These are phyloP conservation scores for Dothideomycetes sp. DNA, from an alignment of 2,329 filamentous ascomycete species.

Conservation along the genomic window DNA sequence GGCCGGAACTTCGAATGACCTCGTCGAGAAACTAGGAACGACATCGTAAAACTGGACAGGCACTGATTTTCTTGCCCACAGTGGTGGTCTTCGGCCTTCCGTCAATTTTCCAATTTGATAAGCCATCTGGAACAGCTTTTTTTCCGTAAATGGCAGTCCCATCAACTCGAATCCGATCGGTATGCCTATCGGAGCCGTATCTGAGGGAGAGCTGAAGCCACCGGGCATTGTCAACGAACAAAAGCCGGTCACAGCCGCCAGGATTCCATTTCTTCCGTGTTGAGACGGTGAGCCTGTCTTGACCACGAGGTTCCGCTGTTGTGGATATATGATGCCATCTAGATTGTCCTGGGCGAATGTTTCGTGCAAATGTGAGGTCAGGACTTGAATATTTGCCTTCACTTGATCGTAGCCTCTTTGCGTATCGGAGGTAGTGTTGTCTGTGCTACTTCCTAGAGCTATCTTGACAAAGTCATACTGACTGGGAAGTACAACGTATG, in stretches of 20 bases:
- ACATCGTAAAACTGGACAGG: conserved; percentile 31
- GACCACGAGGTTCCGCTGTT: conserved; percentile 56
- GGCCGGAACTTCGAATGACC: conserved; percentile 33
- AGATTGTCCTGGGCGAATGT: conserved; percentile 44
- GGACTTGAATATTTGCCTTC: conserved; percentile 41
- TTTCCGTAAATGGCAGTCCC: conserved; percentile 48
- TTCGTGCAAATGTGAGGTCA: conserved; percentile 42
- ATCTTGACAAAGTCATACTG: conserved; percentile 49
- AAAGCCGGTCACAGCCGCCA: conserved; percentile 45
- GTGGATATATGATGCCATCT: conserved; percentile 54
- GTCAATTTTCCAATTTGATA: conserved; percentile 40
- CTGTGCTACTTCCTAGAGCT: conserved; percentile 43
- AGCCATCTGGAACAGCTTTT: conserved; percentile 46
- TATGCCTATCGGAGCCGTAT: conserved; percentile 46
- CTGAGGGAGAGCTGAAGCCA: conserved; percentile 42
- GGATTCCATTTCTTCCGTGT: conserved; percentile 49
- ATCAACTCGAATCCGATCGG: conserved; percentile 58
- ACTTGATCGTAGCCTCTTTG: conserved; percentile 35
- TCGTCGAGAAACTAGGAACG: conserved; percentile 39
- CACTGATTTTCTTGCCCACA: conserved; percentile 35
- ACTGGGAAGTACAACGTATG: conserved; percentile 52
- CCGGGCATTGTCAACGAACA: conserved; percentile 47
- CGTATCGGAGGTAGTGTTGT: conserved; percentile 29
- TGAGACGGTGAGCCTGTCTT: conserved; percentile 48
- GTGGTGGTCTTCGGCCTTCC: conserved; percentile 39